Conservation (phyloP, 2,329 filamentous ascomycete genomes). For the Trichoderma asperellum region DNA sequence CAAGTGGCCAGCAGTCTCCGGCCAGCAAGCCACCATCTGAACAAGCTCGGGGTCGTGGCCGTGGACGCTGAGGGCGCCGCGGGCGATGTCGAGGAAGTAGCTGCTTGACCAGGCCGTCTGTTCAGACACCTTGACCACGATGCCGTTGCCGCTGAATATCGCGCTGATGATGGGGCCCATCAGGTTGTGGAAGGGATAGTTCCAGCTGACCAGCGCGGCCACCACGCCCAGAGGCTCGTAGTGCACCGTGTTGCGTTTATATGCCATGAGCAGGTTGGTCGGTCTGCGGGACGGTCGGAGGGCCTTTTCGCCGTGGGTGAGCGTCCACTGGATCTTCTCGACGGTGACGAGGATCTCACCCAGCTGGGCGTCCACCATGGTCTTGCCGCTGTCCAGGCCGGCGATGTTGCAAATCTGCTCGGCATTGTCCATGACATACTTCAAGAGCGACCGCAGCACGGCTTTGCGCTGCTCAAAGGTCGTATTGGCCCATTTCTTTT, state of each 20-base stretch:
- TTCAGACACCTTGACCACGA: conserved; percentile 93
- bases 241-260: conserved; percentile 87
- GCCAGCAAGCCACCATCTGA: conserved; percentile 87
- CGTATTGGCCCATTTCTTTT: conserved; percentile 76
- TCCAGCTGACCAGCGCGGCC: conserved; percentile 93
- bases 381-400: conserved; percentile 93
- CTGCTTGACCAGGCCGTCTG: conserved; percentile 89
- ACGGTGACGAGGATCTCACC: conserved; percentile 93
- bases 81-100: conserved; percentile 81
- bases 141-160: conserved; percentile 87
- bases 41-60: conserved; percentile 81
- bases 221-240: conserved; percentile 96
- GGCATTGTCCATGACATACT: conserved; percentile 85
- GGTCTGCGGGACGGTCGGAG: conserved; percentile 73
- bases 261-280: conserved; percentile 91
- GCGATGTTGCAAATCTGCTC: conserved; percentile 83
- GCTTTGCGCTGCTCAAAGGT: conserved; percentile 75
- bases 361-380: conserved; percentile 88
- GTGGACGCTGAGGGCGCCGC: conserved; percentile 78
- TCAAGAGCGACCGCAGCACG: conserved; percentile 80
- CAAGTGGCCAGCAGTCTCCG: conserved; percentile 75
- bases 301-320: conserved; percentile 84
- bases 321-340: conserved; percentile 94
- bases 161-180: conserved; percentile 88
- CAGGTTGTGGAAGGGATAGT: conserved; percentile 95